Evolutionary conservation across 176 grass and related monocot genomes (phyloP).

Genomic region (Oryza nivara): DNA sequence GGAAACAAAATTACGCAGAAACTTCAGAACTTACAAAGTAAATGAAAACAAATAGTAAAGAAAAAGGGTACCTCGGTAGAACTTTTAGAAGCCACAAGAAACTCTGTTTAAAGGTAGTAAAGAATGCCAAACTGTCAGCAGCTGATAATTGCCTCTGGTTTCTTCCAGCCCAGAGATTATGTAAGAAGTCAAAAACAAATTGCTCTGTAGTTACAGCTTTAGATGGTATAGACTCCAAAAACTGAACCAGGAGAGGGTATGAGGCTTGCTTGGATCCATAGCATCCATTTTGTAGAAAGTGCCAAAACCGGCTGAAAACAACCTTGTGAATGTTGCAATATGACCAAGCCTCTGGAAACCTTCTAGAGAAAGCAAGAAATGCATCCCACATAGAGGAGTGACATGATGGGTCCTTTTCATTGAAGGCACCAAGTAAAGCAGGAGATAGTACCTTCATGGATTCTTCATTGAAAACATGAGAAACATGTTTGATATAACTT

Average conservation of each 20-base stretch:
- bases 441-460: constrained; percentile 73
- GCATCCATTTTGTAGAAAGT: constrained; percentile 86
- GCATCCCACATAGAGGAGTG: constrained; percentile 90
- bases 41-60: constrained; percentile 39
- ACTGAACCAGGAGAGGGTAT: constrained; percentile 70
- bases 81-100: constrained; percentile 77
- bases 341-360: constrained; percentile 84
- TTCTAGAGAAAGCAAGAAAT: constrained; percentile 75
- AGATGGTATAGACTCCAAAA: constrained; percentile 80
- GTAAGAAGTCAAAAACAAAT: constrained; percentile 77
- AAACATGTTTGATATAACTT: constrained; percentile 84
- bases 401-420: constrained; percentile 77
- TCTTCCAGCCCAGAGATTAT: constrained; percentile 90
- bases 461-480: constrained; percentile 77
- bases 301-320: constrained; percentile 69
- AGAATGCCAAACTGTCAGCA: constrained; percentile 73
- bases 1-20: constrained; percentile 17
- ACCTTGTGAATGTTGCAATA: constrained; percentile 81
- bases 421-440: constrained; percentile 73
- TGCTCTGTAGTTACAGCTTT: constrained; percentile 58
- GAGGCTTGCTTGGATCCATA: constrained; percentile 88
- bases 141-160: constrained; percentile 62
- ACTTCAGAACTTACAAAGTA: constrained; percentile 2
- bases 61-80: constrained; percentile 71
- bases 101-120: constrained; percentile 64